Conservation (phyloP, 2,329 filamentous ascomycete species). For the Botrytis byssoidea region DNA sequence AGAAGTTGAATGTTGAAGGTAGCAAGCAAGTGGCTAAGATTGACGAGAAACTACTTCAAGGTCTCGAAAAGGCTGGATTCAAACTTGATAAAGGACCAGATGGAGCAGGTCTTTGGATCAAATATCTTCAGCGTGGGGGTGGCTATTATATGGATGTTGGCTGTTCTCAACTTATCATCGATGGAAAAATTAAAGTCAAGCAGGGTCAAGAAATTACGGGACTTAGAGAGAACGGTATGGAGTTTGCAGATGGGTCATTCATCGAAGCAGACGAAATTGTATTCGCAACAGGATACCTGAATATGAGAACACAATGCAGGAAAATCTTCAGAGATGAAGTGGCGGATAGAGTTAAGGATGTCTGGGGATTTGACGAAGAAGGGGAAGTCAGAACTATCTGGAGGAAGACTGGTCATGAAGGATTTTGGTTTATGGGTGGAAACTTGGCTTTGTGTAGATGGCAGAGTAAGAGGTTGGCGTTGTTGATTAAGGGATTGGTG, state of each 20-base stretch:
- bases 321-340: conserved; percentile 52
- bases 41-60: conserved; percentile 46
- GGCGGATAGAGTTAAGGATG: conserved; percentile 48
- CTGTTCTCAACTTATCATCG: conserved; percentile 49
- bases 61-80: conserved; percentile 56
- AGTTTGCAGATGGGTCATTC: conserved; percentile 46
- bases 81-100: conserved; percentile 55
- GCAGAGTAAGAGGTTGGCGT: conserved; percentile 47
- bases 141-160: conserved; percentile 59
- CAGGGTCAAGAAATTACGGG: conserved; percentile 47
- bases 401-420: conserved; percentile 48
- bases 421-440: conserved; percentile 54
- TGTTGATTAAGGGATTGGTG: conserved; percentile 50
- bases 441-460: conserved; percentile 50
- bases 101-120: conserved; percentile 52
- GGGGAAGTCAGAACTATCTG: conserved; percentile 50
- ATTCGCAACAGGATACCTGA: conserved; percentile 50
- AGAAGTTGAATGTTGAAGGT: conserved; percentile 53
- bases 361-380: conserved; percentile 51
- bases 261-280: conserved; percentile 54
- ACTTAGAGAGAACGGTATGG: conserved; percentile 42
- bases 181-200: conserved; percentile 54
- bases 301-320: conserved; percentile 51
- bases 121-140: conserved; percentile 59
- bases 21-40: conserved; percentile 42